Evolutionary conservation across 1,139 yeast species (phyloP), one percentile per base, ranked within the genome.

Genomic region (Blastobotrys petasosporus): DNA sequence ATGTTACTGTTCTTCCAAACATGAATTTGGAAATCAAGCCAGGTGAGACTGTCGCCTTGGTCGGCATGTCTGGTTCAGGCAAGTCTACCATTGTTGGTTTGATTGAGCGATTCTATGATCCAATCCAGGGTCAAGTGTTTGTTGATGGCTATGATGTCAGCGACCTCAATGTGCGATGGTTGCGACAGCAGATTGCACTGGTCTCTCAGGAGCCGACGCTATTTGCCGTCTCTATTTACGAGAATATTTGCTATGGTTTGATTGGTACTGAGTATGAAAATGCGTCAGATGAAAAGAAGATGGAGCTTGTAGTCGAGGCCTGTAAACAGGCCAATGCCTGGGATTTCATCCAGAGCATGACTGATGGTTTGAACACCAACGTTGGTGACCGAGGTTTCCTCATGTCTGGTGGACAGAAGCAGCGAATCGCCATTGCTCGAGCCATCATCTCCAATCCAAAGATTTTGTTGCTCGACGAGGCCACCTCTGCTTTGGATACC

Each of bases 41-140:
- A 3, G 88, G 92, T 12, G 82, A 87, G 46, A 85, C 87, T 49
- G 80, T 92, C 5, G 92, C 96, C 59, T 75, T 88, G 45, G 96
- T 87, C 12, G 97, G 97, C 1, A 85, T 92, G 12, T 85, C 95
- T 15, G 97, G 97, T 0, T 82, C 94, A 48, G 97, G 97, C 15
- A 88, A 88, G 61, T 84, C 94, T 4, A 88, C 97, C 0, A 75
- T 88, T 32, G 82, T 90, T 1, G 78, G 87, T 6, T 66, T 88
- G 41, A 65, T 88, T 17, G 71, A 87, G 51, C 73, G 95, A 45
- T 79, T 85, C 48, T 86, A 87, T 62, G 72, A 73, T 38, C 73
- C 75, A 2, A 73, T 77, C 47, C 62, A 74, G 1, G 96, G 97
- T 16, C 63, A 69, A 15, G 79, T 88, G 34, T 63, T 70, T 2